Percentiles rank a stretch among this genome's conserved stretches.
These are phyloP conservation scores for Curvularia hawaiiensis DNA, from an alignment of 2,329 filamentous ascomycete species.

Conservation along the genomic window DNA sequence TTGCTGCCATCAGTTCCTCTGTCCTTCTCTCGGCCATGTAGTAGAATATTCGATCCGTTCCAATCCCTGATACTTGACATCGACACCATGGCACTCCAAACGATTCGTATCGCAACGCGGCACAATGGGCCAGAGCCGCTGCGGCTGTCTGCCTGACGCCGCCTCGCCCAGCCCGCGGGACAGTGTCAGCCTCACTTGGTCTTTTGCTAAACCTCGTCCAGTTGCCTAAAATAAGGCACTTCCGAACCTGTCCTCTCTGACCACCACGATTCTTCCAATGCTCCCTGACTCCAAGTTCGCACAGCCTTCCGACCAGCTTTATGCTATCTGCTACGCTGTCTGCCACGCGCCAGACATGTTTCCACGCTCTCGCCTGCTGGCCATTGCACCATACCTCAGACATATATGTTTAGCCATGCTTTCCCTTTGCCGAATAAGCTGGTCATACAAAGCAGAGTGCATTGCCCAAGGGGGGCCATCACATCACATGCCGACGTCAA, in stretches of 20 bases:
- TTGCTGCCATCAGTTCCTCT: constrained; percentile 1
- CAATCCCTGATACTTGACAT: background rate
- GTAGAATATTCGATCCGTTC: constrained; percentile 1
- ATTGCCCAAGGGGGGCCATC: background rate
- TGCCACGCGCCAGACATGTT: background rate
- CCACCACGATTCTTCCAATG: background rate
- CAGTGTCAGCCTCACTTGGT: background rate
- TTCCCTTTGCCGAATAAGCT: background rate
- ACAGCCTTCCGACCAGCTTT: too few relatives aligned
- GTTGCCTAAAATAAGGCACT: background rate
- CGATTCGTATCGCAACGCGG: background rate
- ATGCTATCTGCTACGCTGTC: too few relatives aligned
- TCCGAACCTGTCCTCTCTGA: background rate
- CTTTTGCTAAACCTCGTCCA: background rate
- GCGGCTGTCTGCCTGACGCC: background rate
- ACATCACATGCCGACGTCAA: background rate
- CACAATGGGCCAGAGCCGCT: background rate
- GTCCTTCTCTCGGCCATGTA: background rate
- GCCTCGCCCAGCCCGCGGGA: background rate
- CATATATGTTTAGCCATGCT: background rate
- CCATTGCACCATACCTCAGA: too few relatives aligned
- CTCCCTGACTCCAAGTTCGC: background rate
- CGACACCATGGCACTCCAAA: background rate
- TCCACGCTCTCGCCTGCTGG: too few relatives aligned
- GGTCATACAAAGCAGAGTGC: background rate